A percentile compares a stretch with the other conserved stretches of the same genome.
These are phyloP conservation scores for Pythium scleroteichum DNA, from an alignment of 352 stramenopile genomes.

Conservation along the genomic window DNA sequence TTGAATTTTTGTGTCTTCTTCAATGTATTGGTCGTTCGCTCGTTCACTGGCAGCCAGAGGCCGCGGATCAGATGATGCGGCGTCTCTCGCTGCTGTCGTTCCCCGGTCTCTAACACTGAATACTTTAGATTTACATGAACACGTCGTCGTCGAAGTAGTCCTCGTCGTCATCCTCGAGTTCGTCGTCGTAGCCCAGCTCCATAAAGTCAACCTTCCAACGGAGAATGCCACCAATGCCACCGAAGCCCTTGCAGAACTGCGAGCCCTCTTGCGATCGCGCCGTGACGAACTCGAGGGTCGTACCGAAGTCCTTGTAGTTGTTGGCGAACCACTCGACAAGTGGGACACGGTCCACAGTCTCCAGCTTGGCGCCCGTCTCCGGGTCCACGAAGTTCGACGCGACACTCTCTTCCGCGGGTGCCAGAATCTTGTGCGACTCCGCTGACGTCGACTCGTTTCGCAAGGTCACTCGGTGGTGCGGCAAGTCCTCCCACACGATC, in stretches of 20 bases:
- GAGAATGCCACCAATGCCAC: constrained; percentile 98
- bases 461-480: constrained; percentile 93
- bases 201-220: constrained; percentile 99
- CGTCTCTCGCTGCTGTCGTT: neutral
- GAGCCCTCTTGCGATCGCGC: constrained; percentile 97
- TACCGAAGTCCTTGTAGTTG: constrained; percentile 99
- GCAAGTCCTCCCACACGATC: constrained; percentile 99
- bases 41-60: neutral
- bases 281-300: constrained; percentile 98
- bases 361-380: constrained; percentile 95
- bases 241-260: constrained; percentile 99
- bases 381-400: constrained; percentile 95
- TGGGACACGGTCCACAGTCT: constrained; percentile 96
- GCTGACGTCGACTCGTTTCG: constrained; percentile 92
- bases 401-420: constrained; percentile 90
- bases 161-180: constrained; percentile 87
- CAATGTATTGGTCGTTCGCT: constrained; percentile 11
- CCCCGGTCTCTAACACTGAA: constrained; percentile 26
- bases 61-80: too few relatives aligned
- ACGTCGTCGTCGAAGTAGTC: constrained; percentile 84
- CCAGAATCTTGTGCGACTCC: constrained; percentile 83
- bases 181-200: constrained; percentile 93
- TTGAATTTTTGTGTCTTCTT: constrained; percentile 1
- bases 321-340: constrained; percentile 99
- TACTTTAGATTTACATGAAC: constrained; percentile 83